These are phyloP conservation scores for Xylaria flabelliformis DNA, from an alignment of 495 filamentous ascomycete genomes.

Conservation along the genomic window DNA sequence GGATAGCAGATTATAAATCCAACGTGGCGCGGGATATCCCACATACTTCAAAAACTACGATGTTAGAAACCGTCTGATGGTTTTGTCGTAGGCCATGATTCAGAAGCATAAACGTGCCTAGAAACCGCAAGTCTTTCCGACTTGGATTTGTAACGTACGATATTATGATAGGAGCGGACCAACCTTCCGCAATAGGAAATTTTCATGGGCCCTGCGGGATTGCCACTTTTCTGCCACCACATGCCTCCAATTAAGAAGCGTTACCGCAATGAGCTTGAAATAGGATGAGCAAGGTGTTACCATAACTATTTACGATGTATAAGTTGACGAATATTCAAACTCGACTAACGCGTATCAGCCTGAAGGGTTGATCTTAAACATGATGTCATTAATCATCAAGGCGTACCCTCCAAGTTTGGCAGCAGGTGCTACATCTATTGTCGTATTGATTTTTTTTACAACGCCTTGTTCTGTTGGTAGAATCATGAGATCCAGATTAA, in stretches of 20 bases:
- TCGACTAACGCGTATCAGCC: too few relatives aligned
- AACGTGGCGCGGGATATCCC: not conserved
- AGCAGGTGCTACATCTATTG: too few relatives aligned
- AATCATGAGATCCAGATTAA: too few relatives aligned
- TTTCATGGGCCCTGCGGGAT: not conserved
- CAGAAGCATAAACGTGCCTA: not conserved
- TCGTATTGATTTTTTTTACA: too few relatives aligned
- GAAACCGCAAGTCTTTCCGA: not conserved
- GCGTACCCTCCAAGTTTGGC: too few relatives aligned
- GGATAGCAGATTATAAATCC: not conserved
- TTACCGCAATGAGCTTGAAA: not conserved
- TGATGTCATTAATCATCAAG: too few relatives aligned
- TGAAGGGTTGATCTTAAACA: too few relatives aligned
- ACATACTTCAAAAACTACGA: not conserved
- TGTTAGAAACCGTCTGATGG: not conserved
- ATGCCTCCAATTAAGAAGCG: not conserved
- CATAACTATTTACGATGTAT: not conserved
- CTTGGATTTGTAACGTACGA: not conserved
- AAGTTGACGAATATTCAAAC: too few relatives aligned
- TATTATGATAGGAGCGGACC: not conserved
- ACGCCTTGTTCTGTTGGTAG: too few relatives aligned
- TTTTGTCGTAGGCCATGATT: not conserved
- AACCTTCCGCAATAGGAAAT: conserved; percentile 1
- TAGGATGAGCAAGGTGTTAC: not conserved
- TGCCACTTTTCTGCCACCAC: not conserved